Percentiles rank a stretch among this genome's conserved stretches.
Evolutionary conservation across 371 early-diverging fungal genomes (phyloP).

Genomic region (Encephalitozoon romaleae): DNA sequence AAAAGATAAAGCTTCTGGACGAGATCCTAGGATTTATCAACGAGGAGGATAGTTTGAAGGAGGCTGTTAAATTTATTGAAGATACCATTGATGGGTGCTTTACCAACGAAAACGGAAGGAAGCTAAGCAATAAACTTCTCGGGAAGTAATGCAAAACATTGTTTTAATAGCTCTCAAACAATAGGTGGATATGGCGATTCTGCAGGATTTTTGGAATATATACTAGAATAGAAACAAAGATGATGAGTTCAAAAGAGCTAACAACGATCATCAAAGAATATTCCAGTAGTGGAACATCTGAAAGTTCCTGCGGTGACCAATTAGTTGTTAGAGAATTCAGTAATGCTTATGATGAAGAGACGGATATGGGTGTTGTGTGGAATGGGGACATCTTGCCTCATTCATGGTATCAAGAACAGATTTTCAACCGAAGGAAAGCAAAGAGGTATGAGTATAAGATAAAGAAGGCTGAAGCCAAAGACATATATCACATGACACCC

Average conservation of each 20-base stretch:
- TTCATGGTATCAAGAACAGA: background rate
- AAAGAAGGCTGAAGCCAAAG: background rate
- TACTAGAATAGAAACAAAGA: background rate
- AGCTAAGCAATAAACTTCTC: background rate
- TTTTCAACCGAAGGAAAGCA: background rate
- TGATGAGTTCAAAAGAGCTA: background rate
- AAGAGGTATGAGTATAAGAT: constrained; percentile 2
- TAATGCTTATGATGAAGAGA: background rate
- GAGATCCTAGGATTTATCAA: constrained; percentile 37
- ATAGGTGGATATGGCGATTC: background rate
- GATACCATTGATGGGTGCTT: background rate
- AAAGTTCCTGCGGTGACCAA: background rate
- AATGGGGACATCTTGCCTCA: background rate
- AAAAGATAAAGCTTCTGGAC: constrained; percentile 35
- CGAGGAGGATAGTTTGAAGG: constrained; percentile 2
- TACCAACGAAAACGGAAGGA: background rate
- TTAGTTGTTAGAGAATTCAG: background rate
- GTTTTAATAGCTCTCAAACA: background rate
- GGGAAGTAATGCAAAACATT: background rate
- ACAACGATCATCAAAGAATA: background rate
- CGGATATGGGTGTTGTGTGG: background rate
- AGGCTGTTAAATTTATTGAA: constrained; percentile 10
- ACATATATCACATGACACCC: constrained; percentile 14
- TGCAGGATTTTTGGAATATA: background rate
- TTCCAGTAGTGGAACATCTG: background rate